Evolutionary conservation across 2,329 filamentous ascomycete genomes (phyloP).

Genomic region (Chaetomiaceae sp.): DNA sequence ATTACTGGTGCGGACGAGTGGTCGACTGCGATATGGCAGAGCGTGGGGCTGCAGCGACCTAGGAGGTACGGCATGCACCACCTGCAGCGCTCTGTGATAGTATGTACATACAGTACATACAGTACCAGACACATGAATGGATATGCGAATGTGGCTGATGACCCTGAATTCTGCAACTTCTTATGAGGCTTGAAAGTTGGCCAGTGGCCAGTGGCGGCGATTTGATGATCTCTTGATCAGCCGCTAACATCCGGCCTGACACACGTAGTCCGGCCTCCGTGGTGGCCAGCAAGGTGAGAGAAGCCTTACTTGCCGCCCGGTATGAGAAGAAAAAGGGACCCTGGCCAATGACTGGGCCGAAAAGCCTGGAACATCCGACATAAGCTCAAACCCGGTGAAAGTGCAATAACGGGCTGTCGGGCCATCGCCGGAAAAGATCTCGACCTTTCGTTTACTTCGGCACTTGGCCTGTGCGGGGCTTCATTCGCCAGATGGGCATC

Average conservation of each 20-base stretch:
- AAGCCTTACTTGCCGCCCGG: constrained; percentile 19
- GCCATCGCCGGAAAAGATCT: background rate
- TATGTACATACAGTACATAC: too few species aligned
- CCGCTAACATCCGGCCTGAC: constrained; percentile 14
- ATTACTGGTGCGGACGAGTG: background rate
- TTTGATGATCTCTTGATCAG: constrained; percentile 15
- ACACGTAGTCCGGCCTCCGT: constrained; percentile 8
- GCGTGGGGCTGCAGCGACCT: background rate
- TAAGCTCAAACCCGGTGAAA: background rate
- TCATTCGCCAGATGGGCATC: background rate
- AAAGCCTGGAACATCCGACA: background rate
- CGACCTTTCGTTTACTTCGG: background rate
- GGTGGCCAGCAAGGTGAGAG: constrained; percentile 1
- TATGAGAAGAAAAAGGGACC: constrained; percentile 1
- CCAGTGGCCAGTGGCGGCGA: background rate
- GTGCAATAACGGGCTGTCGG: background rate
- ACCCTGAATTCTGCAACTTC: too few species aligned
- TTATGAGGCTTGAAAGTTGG: too few species aligned
- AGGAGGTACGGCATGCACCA: constrained; percentile 9
- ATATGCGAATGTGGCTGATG: background rate
- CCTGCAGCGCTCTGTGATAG: background rate
- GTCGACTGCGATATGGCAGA: background rate
- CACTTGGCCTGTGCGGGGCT: background rate
- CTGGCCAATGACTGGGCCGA: constrained; percentile 12
- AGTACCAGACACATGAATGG: background rate